Percentiles rank a stretch among this genome's conserved stretches.
phyloP scores from a whole-genome alignment of 768 basidiomycete genomes.

The Rhodotorula paludigena region DNA sequence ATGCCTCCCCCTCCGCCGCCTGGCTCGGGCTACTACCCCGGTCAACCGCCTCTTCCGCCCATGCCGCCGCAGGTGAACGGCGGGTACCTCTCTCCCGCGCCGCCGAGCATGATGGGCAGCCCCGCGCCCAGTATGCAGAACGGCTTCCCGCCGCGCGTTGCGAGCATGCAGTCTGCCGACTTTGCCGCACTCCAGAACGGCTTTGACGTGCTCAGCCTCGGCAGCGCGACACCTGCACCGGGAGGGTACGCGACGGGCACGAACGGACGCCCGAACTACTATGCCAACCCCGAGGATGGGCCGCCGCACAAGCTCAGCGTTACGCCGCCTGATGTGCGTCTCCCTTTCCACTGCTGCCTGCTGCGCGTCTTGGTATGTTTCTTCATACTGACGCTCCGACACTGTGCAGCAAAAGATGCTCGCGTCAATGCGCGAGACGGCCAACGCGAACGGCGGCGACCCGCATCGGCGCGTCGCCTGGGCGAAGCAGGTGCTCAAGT shows the following conservation, averaged over 20 bases:
- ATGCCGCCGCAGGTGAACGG: background rate
- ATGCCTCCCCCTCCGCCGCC: conserved; percentile 3
- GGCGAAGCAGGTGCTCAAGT: conserved; percentile 74
- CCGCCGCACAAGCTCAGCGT: conserved; percentile 36
- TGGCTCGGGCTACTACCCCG: conserved; percentile 13
- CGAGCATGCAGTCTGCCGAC: conserved; percentile 32
- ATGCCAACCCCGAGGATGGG: conserved; percentile 32
- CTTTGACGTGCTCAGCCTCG: conserved; percentile 18
- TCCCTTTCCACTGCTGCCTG: no score
- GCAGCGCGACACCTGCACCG: background rate
- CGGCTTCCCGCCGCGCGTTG: conserved; percentile 7
- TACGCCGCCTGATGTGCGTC: conserved; percentile 28
- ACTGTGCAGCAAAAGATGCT: conserved; percentile 30
- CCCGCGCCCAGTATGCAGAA: background rate
- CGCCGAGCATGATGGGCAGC: background rate
- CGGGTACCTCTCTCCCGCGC: background rate
- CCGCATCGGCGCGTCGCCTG: conserved; percentile 58
- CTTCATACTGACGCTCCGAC: background rate
- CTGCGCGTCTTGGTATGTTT: background rate
- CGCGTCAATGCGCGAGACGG: conserved; percentile 30
- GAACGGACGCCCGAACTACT: conserved; percentile 15
- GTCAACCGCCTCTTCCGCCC: conserved; percentile 2
- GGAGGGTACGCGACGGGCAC: background rate
- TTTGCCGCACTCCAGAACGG: conserved; percentile 23
- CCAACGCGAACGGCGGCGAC: conserved; percentile 22